Percentiles rank a stretch among this genome's conserved stretches.
These are phyloP conservation scores for Pseudogymnoascus sp. DNA, from an alignment of 2,329 filamentous ascomycete species.

Conservation along the genomic window DNA sequence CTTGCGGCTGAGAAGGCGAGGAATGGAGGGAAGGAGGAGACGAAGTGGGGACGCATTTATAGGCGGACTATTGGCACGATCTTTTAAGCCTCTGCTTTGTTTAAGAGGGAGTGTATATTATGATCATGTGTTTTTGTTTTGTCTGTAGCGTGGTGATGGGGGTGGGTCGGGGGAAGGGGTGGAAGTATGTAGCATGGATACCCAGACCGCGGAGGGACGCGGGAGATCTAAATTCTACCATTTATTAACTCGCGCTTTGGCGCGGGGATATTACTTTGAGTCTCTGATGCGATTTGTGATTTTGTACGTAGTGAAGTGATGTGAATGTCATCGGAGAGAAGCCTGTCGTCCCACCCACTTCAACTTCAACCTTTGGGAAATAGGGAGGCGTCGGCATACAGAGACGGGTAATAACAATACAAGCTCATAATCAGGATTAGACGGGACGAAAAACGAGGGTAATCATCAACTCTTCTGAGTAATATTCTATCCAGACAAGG, in stretches of 20 bases:
- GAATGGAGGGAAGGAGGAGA: constrained; percentile 18
- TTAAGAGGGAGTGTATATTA: background rate
- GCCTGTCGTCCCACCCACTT: too few relatives aligned
- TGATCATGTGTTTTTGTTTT: background rate
- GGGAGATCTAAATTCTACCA: constrained; percentile 4
- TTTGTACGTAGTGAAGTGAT: background rate
- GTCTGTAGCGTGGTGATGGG: background rate
- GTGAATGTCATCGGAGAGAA: background rate
- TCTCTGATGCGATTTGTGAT: background rate
- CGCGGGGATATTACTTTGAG: background rate
- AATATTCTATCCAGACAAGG: background rate
- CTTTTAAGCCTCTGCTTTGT: constrained; percentile 15
- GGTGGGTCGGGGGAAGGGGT: background rate
- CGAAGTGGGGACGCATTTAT: constrained; percentile 20
- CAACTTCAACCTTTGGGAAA: too few relatives aligned
- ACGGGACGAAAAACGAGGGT: background rate
- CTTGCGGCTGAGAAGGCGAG: constrained; percentile 16
- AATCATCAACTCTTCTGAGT: background rate
- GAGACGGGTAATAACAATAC: too few relatives aligned
- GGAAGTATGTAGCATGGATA: constrained; percentile 5
- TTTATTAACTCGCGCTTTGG: background rate
- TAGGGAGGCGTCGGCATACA: too few relatives aligned
- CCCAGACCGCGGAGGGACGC: background rate
- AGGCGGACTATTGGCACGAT: constrained; percentile 21
- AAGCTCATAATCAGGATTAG: background rate